Conservation (phyloP, 1,139 yeast genomes). For the Candida tropicalis region DNA sequence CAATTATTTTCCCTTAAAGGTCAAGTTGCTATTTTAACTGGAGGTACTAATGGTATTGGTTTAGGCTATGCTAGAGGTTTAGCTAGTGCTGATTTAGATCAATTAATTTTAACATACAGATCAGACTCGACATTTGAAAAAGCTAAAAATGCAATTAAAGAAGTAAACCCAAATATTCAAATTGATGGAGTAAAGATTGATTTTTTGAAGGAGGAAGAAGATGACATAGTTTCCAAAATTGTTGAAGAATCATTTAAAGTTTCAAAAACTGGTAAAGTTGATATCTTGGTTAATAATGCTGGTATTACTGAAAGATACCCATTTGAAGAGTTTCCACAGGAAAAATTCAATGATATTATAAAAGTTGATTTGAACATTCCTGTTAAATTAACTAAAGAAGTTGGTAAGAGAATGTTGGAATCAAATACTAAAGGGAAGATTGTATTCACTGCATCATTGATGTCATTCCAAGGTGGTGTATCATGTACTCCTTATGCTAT, state of each 20-base stretch:
- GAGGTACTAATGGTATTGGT: conserved; percentile 41
- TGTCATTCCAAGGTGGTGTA: conserved; percentile 64
- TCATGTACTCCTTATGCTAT: conserved; percentile 56
- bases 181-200: conserved; percentile 24
- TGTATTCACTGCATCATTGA: conserved; percentile 31
- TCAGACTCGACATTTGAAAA: conserved; percentile 20
- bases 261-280: conserved; percentile 35
- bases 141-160: conserved; percentile 21
- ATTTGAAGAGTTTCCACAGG: conserved; percentile 26
- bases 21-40: conserved; percentile 37
- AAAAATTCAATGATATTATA: conserved; percentile 46
- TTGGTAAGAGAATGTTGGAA: conserved; percentile 46
- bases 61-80: conserved; percentile 37
- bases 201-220: conserved; percentile 21
- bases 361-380: conserved; percentile 53
- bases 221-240: conserved; percentile 27
- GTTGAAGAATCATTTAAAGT: conserved; percentile 37
- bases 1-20: conserved; percentile 32
- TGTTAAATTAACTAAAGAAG: conserved; percentile 45
- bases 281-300: conserved; percentile 58
- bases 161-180: conserved; percentile 23
- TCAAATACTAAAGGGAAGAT: conserved; percentile 35
- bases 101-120: conserved; percentile 29
- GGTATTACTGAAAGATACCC: conserved; percentile 46
- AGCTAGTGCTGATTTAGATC: conserved; percentile 35